Evolutionary conservation across 169 alveolate genomes (phyloP), one percentile per base, ranked within the genome.

Genomic region (Babesia bovis): DNA sequence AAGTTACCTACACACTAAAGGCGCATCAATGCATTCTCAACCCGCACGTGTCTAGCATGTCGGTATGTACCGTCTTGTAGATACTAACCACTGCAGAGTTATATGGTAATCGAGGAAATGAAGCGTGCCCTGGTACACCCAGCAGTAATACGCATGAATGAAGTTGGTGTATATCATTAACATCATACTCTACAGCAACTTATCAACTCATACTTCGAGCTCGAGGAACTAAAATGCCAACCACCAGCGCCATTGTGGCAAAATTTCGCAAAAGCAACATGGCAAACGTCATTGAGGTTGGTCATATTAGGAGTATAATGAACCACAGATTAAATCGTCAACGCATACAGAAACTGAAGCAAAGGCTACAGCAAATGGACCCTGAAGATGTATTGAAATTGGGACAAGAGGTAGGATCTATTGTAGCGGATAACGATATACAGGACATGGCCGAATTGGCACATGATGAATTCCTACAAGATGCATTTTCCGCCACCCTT

Each of bases 71-170:
- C 3, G 41, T 13, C 1, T 19, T 0, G 38, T 21, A 12, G 5
- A 40, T 21, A 13, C 55, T 28, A 61, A 23, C n/a, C 13, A 9
- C 13, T 21, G 17, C 76, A 90, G 95, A 86, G 91, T n/a, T 83
- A 82, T 50, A 58, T 90, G 7, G 93, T 90, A 4, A 45, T 90
- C 36, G 95, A 90, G 85, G 95, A 90, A 81, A 90, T 90, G 95
- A 90, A 90, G 83, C 53, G 72, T 69, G 82, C 91, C 5, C 66
- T 65, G 38, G 84, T 88, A 73, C 93, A 88, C 55, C 95, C 95
- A 10, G 83, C 92, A 28, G 85, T 90, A 13, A 79, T 90, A 15
- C 83, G 91, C 30, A 79, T 90, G 77, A 90, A 90, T 53, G 83
- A 78, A 82, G 87, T 78, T 35, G 21, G 19, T 33, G 28, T n/a